These are phyloP conservation scores for Fusarium illudens DNA, from an alignment of 2,329 filamentous ascomycete genomes.

Conservation along the genomic window DNA sequence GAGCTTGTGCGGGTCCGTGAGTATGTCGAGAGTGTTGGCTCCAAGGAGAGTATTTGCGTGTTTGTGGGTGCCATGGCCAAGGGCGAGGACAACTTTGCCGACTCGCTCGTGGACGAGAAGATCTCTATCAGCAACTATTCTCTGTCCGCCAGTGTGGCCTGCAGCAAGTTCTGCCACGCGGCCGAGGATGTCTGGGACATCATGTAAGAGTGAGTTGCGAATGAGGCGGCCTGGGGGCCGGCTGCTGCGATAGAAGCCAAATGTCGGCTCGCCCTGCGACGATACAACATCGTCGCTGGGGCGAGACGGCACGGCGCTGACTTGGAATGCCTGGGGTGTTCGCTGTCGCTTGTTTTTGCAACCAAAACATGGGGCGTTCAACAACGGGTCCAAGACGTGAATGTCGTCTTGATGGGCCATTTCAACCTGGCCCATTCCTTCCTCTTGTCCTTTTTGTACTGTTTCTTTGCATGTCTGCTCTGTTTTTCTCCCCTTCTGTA, in stretches of 20 bases:
- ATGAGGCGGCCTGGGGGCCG: constrained; percentile 21
- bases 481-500: constrained; percentile 7
- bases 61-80: constrained; percentile 99
- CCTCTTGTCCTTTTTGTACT: constrained; percentile 30
- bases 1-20: constrained; percentile 87
- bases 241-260: constrained; percentile 36
- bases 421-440: constrained; percentile 68
- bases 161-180: constrained; percentile 99
- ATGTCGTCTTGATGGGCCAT: constrained; percentile 64
- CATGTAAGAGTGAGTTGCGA: constrained; percentile 63
- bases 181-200: constrained; percentile 97
- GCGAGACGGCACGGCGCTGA: constrained; percentile 54
- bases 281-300: constrained; percentile 77
- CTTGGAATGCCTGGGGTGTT: constrained; percentile 73
- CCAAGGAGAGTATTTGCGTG: constrained; percentile 94
- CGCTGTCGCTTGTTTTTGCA: constrained; percentile 85
- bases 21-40: constrained; percentile 80
- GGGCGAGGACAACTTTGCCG: constrained; percentile 93
- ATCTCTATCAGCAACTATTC: constrained; percentile 99
- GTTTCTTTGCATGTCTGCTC: constrained; percentile 24
- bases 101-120: constrained; percentile 92
- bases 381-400: constrained; percentile 75
- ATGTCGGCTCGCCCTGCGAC: constrained; percentile 54
- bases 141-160: constrained; percentile 95
- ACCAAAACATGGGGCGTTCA: constrained; percentile 85